Evolutionary conservation across 345 rosid species (phyloP).

Genomic region (Euphorbia peplus): DNA sequence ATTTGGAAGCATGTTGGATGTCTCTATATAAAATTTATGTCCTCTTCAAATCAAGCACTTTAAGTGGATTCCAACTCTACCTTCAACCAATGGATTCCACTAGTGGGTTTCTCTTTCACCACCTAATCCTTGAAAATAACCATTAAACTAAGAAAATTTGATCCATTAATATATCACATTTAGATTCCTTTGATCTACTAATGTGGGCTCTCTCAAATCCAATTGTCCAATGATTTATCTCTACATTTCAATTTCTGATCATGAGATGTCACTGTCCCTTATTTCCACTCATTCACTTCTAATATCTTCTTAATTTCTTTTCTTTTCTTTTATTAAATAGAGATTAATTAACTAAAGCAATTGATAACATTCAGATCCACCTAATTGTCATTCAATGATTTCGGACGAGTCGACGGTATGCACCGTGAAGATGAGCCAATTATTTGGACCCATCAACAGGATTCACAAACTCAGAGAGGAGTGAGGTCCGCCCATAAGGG

Average conservation of each 20-base stretch:
- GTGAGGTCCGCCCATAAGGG: no score
- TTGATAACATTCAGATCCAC: no score
- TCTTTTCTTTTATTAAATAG: constrained; percentile 3
- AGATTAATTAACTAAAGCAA: not conserved
- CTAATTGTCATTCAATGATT: no score
- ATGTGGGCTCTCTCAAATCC: constrained; percentile 64
- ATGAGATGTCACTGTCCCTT: constrained; percentile 20
- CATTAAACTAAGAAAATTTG: constrained; percentile 23
- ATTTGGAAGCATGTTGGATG: constrained; percentile 55
- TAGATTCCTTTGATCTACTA: constrained; percentile 35
- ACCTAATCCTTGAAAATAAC: constrained; percentile 70
- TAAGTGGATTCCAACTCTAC: constrained; percentile 96
- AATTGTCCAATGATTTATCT: constrained; percentile 40
- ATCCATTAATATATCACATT: constrained; percentile 31
- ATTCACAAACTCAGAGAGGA: no score
- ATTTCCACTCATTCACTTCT: constrained; percentile 16
- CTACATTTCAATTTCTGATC: constrained; percentile 31
- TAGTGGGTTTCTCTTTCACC: constrained; percentile 86
- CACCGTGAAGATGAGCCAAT: no score
- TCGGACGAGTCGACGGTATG: no score
- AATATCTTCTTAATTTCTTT: constrained; percentile 16
- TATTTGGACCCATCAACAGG: no score
- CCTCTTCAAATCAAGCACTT: constrained; percentile 54
- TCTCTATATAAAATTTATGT: constrained; percentile 40
- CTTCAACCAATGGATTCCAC: constrained; percentile 54